phyloP scores from a whole-genome alignment of 176 grass and related monocot genomes.

The Carex parvula region DNA sequence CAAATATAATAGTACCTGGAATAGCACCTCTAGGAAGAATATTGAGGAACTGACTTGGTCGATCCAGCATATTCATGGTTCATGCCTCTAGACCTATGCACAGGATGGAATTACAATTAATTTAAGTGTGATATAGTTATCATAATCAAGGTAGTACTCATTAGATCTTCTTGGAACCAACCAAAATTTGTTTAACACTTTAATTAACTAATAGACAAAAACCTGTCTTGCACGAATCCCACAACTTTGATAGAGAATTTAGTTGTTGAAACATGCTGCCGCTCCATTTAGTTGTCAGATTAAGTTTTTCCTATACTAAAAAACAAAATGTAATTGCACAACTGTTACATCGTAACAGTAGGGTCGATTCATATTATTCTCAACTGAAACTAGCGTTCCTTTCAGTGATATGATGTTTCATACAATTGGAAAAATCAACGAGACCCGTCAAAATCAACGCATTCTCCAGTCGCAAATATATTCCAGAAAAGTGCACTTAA shows the following conservation, averaged over 20 bases:
- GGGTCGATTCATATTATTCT: not conserved
- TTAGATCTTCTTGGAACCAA: not conserved
- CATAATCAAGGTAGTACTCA: not conserved
- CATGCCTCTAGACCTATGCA: not conserved
- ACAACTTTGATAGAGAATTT: not conserved
- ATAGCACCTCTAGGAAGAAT: not conserved
- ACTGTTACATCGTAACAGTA: not conserved
- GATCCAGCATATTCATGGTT: too few species aligned
- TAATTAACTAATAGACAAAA: not conserved
- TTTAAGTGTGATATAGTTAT: too few species aligned
- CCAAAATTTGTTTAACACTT: not conserved
- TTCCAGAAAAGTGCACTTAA: constrained; percentile 82
- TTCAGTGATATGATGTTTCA: constrained; percentile 16
- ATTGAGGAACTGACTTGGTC: not conserved
- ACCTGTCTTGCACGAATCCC: not conserved
- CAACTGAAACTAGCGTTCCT: not conserved
- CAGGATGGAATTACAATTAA: not conserved
- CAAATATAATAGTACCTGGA: too few species aligned
- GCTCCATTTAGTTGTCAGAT: not conserved
- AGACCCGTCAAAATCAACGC: constrained; percentile 63
- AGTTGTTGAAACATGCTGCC: not conserved
- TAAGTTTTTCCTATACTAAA: not conserved
- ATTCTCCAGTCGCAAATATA: constrained; percentile 86
- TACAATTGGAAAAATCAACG: constrained; percentile 6
- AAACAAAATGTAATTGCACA: not conserved